These are phyloP conservation scores for Alternaria hordeiaustralica DNA, from an alignment of 2,329 filamentous ascomycete genomes.

Conservation along the genomic window DNA sequence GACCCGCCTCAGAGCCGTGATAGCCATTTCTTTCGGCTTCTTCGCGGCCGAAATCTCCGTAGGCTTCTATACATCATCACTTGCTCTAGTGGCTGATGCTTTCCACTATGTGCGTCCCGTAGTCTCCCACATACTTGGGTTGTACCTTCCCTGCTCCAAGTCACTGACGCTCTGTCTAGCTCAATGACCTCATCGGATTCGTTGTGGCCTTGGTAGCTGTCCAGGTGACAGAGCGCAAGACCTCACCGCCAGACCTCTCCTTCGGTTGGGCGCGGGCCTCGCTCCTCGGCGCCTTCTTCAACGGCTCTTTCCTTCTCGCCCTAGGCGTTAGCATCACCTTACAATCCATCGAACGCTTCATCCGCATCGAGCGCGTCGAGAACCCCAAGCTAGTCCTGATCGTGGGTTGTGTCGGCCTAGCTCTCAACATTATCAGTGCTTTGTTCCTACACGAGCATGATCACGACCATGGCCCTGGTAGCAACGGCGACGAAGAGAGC, in stretches of 20 bases:
- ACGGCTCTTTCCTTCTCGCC: slow-evolving; percentile 75
- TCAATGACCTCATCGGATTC: slow-evolving; percentile 75
- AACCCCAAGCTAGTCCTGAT: slow-evolving; percentile 72
- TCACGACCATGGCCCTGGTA: slow-evolving; percentile 51
- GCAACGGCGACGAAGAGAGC: slow-evolving; percentile 25
- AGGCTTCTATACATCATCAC: slow-evolving; percentile 72
- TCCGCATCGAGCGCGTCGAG: slow-evolving; percentile 63
- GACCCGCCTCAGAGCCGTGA: slow-evolving; percentile 47
- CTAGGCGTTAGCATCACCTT: slow-evolving; percentile 75
- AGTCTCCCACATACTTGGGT: not conserved
- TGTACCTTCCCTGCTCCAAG: not conserved
- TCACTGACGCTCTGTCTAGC: slow-evolving; percentile 48
- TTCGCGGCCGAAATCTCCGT: slow-evolving; percentile 62
- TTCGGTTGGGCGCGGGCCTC: slow-evolving; percentile 80
- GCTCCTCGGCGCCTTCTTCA: slow-evolving; percentile 81
- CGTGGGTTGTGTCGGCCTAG: slow-evolving; percentile 71
- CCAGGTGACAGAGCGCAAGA: slow-evolving; percentile 61
- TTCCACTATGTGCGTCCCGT: slow-evolving; percentile 72
- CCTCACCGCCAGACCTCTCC: slow-evolving; percentile 65
- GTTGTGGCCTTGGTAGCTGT: slow-evolving; percentile 70
- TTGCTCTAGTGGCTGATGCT: slow-evolving; percentile 77
- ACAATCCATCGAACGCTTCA: slow-evolving; percentile 75
- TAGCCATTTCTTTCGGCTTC: slow-evolving; percentile 55
- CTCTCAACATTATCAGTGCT: slow-evolving; percentile 70
- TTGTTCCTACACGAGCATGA: slow-evolving; percentile 65